phyloP scores from a whole-genome alignment of 1,139 yeast species.

The Blastobotrys aristatus region DNA sequence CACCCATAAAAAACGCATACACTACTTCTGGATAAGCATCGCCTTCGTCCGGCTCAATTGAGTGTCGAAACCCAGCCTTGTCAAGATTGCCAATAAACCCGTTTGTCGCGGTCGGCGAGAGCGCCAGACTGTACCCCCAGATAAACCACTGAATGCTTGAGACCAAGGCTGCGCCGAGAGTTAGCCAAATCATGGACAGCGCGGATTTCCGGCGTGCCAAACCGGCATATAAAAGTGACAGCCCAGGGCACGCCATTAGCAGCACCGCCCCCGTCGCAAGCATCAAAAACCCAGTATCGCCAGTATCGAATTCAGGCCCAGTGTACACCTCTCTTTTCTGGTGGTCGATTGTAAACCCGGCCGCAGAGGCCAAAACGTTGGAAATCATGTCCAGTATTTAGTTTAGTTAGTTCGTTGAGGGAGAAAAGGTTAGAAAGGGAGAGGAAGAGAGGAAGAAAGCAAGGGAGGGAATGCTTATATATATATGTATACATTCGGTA shows the following conservation, averaged over 20 bases:
- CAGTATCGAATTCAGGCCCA: constrained; percentile 41
- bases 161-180: constrained; percentile 69
- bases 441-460: too few relatives aligned
- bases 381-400: too few relatives aligned
- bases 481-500: too few relatives aligned
- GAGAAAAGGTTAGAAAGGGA: too few relatives aligned
- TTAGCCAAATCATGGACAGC: constrained; percentile 80
- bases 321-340: constrained; percentile 8
- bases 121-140: constrained; percentile 95
- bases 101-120: constrained; percentile 68
- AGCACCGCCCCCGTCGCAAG: constrained; percentile 69
- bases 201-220: constrained; percentile 90
- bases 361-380: not conserved
- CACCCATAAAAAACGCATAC: constrained; percentile 82
- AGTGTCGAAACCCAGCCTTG: constrained; percentile 72
- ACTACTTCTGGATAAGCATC: constrained; percentile 70
- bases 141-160: constrained; percentile 92
- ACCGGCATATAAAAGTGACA: constrained; percentile 90
- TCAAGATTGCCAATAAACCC: constrained; percentile 82
- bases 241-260: constrained; percentile 84
- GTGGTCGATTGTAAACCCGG: not conserved
- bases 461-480: too few relatives aligned
- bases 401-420: too few relatives aligned
- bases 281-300: constrained; percentile 47
- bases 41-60: constrained; percentile 44